Conservation (phyloP, 805 yeast species). For the Pichia scutulata region DNA sequence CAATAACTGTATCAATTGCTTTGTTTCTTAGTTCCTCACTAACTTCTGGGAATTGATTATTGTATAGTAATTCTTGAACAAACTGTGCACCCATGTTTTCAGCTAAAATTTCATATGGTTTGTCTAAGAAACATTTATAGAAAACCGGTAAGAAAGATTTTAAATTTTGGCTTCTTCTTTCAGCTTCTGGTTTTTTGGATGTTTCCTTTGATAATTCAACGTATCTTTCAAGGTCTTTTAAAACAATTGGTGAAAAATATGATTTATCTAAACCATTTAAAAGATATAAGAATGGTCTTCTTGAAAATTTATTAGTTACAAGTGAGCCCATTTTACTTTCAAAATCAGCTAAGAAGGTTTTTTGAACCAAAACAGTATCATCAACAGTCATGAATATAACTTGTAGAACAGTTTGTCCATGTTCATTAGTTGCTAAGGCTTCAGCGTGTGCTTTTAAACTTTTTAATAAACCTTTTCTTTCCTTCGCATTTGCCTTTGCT, state of each 20-base stretch:
- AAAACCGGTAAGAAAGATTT: slow-evolving; percentile 59
- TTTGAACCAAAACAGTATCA: slow-evolving; percentile 79
- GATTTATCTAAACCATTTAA: slow-evolving; percentile 72
- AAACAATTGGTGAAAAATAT: slow-evolving; percentile 65
- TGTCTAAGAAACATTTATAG: slow-evolving; percentile 44
- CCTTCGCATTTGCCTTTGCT: slow-evolving; percentile 84
- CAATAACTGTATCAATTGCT: slow-evolving; percentile 51
- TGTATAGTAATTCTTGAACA: slow-evolving; percentile 64
- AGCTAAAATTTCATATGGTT: slow-evolving; percentile 45
- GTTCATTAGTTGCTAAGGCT: slow-evolving; percentile 73
- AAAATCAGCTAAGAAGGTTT: slow-evolving; percentile 59
- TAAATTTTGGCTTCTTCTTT: slow-evolving; percentile 65
- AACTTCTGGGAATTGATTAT: slow-evolving; percentile 31
- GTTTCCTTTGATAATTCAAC: slow-evolving; percentile 57
- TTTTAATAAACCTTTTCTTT: slow-evolving; percentile 72
- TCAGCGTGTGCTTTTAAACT: slow-evolving; percentile 68
- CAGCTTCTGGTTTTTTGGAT: slow-evolving; percentile 77
- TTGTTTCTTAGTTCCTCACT: slow-evolving; percentile 26
- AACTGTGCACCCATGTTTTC: slow-evolving; percentile 81
- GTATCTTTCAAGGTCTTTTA: slow-evolving; percentile 53
- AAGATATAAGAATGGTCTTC: slow-evolving; percentile 83
- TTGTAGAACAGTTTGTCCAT: slow-evolving; percentile 75
- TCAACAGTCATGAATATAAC: slow-evolving; percentile 81
- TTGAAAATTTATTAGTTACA: slow-evolving; percentile 63
- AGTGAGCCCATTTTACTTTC: slow-evolving; percentile 46